Percentiles rank a stretch among this genome's conserved stretches.
Conservation (phyloP, 2,329 filamentous ascomycete genomes). For the Periglandula ipomoeae region DNA sequence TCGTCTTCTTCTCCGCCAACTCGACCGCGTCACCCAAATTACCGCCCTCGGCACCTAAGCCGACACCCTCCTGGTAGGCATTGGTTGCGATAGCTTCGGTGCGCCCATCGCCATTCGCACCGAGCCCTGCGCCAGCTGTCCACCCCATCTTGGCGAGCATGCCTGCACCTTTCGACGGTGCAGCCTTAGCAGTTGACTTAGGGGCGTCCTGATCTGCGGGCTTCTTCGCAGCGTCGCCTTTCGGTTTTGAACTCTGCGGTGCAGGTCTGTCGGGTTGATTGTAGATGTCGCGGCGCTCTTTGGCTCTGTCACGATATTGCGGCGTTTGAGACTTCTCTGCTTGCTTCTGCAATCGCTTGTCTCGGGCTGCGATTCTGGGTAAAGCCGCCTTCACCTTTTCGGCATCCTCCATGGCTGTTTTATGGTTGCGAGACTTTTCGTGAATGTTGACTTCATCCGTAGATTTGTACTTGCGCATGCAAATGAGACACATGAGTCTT, state of each 20-base stretch:
- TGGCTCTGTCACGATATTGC: constrained; percentile 58
- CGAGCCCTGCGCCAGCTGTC: constrained; percentile 55
- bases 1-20: constrained; percentile 53
- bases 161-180: constrained; percentile 53
- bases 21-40: constrained; percentile 59
- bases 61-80: constrained; percentile 59
- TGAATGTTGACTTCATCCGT: constrained; percentile 32
- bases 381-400: constrained; percentile 40
- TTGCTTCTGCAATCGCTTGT: constrained; percentile 27
- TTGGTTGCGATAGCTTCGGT: constrained; percentile 56
- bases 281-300: constrained; percentile 54
- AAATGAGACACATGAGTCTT: constrained; percentile 35
- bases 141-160: constrained; percentile 68
- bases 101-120: constrained; percentile 51
- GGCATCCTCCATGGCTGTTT: constrained; percentile 28
- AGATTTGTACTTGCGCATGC: constrained; percentile 38
- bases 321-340: constrained; percentile 11
- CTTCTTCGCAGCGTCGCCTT: constrained; percentile 18
- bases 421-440: constrained; percentile 33
- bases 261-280: constrained; percentile 49
- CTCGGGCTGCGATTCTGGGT: constrained; percentile 27
- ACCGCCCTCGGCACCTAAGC: constrained; percentile 59
- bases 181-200: constrained; percentile 18
- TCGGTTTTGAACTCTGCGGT: constrained; percentile 25
- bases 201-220: constrained; percentile 12